These are phyloP conservation scores for Ceratobasidium sp. DNA, from an alignment of 1,284 basidiomycete genomes.

Conservation along the genomic window DNA sequence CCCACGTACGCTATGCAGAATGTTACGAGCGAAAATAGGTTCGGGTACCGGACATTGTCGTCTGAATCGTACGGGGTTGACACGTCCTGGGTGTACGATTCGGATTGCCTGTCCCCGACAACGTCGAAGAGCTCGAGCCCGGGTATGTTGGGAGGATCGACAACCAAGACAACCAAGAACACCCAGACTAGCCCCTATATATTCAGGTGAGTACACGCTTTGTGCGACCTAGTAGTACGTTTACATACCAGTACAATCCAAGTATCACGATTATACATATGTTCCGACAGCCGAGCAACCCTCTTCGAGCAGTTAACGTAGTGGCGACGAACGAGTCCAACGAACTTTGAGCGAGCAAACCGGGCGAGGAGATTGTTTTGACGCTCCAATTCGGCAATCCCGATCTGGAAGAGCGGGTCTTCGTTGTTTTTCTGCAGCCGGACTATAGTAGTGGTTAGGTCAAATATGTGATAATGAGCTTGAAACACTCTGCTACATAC, in stretches of 20 bases:
- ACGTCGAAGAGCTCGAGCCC: constrained; percentile 1
- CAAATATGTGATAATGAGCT: neutral
- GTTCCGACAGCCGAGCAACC: constrained; percentile 1
- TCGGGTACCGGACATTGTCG: neutral
- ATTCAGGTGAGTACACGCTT: neutral
- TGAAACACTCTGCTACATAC: neutral
- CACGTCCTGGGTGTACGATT: too few relatives aligned
- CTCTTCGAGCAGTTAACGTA: neutral
- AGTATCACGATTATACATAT: neutral
- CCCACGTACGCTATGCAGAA: neutral
- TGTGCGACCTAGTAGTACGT: neutral
- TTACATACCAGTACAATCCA: neutral
- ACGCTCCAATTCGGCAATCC: neutral
- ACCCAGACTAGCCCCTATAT: neutral
- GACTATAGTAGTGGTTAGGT: neutral
- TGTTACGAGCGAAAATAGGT: neutral
- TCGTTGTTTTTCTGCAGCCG: neutral
- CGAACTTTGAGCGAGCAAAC: neutral
- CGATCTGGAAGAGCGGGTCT: constrained; percentile 7
- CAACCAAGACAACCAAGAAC: neutral
- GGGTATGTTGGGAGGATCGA: constrained; percentile 5
- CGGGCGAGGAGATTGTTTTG: constrained; percentile 1
- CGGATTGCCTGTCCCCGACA: neutral
- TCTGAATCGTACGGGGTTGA: neutral
- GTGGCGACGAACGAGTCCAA: neutral